Conservation (phyloP, 1,284 basidiomycete species). For the Trametes sp. region DNA sequence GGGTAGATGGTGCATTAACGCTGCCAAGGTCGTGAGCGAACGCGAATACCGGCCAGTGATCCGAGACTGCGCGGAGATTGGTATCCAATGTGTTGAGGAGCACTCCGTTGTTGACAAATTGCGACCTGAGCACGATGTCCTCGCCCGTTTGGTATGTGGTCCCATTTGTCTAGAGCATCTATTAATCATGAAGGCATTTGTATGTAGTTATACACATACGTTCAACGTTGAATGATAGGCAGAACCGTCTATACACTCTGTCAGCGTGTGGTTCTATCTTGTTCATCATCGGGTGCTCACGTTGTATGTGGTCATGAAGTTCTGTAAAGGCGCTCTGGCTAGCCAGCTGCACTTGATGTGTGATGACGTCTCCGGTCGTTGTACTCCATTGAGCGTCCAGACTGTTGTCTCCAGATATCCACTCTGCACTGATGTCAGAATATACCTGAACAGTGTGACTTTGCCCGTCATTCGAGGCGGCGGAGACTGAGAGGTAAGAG, state of each 20-base stretch:
- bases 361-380: conserved; percentile 53
- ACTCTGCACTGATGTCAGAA: conserved; percentile 71
- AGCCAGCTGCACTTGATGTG: conserved; percentile 64
- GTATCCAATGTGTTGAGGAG: conserved; percentile 64
- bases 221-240: conserved; percentile 64
- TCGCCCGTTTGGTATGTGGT: conserved; percentile 65
- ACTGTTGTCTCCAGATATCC: conserved; percentile 67
- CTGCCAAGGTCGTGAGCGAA: conserved; percentile 63
- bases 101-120: conserved; percentile 62
- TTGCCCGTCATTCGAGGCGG: conserved; percentile 57
- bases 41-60: conserved; percentile 73
- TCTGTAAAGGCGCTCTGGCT: conserved; percentile 58
- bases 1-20: conserved; percentile 46
- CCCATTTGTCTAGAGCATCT: conserved; percentile 46
- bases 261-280: not conserved
- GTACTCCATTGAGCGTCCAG: conserved; percentile 62
- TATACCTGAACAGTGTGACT: conserved; percentile 67
- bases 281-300: conserved; percentile 46
- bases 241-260: conserved; percentile 57
- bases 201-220: conserved; percentile 41
- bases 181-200: conserved; percentile 9
- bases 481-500: conserved; percentile 66
- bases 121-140: conserved; percentile 60
- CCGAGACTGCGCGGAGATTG: conserved; percentile 62
- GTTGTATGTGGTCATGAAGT: conserved; percentile 65